Evolutionary conservation across 2,329 filamentous ascomycete genomes (phyloP), one percentile per base, ranked within the genome.

Genomic region (Sporothrix inflata): DNA sequence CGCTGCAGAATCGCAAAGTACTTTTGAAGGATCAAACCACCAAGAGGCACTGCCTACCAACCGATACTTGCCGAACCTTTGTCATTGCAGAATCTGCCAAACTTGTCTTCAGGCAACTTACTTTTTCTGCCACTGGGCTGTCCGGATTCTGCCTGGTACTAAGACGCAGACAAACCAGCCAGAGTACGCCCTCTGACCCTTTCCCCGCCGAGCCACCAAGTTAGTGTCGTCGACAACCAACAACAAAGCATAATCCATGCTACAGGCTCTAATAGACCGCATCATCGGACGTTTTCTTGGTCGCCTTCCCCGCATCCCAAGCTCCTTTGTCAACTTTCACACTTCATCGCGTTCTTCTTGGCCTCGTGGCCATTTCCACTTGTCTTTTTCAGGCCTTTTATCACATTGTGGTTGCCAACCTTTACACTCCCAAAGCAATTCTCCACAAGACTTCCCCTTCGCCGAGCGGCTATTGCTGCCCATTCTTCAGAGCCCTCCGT

Each of bases 201-300:
- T 63, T 63, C 60, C 60, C 60, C 60, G 38, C 60, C n/a, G 38
- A 27, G 21, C 38, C 21, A 55, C 24, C 38, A 42, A 65, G n/a
- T 19, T 63, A 63, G 60, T 66, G 40, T 24, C 40, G 11, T 47
- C 34, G 34, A 11, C 19, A 4, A 42, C 57, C 19, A 61, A 30
- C n/a, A 45, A 66, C 24, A 45, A 66, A 49, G 42, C 61, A 66
- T 49, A 66, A 49, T 66, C 42, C 60, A 65, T 40, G 11, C 8
- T 42, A 8, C 34, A 38, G 5, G 3, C 19, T 16, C n/a, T 6
- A 57, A 16, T 61, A 40, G 57, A 11, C 61, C 42, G 14, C 21
- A 45, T 49, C 42, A 30, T 49, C 40, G 27, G 14, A 11, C 14
- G 21, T 45, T 19, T 30, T 9, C 24, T 12, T 47, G 34, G 57